Conservation (phyloP, 805 yeast species). For the Candida maesae region DNA sequence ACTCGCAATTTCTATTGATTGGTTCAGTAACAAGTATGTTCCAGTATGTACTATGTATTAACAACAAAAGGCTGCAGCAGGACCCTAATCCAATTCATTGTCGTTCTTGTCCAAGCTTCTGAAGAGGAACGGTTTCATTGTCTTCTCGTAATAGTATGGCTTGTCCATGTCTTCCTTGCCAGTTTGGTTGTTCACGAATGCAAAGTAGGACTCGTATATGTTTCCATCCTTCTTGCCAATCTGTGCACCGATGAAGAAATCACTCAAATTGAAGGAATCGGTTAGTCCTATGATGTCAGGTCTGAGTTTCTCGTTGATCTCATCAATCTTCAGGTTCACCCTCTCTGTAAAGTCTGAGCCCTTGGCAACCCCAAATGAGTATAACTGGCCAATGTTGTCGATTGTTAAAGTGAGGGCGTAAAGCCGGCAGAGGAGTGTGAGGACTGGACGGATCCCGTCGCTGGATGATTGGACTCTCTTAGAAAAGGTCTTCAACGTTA, state of each 20-base stretch:
- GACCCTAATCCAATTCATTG: conserved; percentile 18
- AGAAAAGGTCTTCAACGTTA: conserved; percentile 31
- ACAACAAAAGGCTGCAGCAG: too few species aligned
- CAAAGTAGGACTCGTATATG: conserved; percentile 73
- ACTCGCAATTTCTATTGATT: too few species aligned
- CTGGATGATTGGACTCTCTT: conserved; percentile 29
- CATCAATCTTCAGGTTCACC: conserved; percentile 24
- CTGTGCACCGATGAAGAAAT: conserved; percentile 76
- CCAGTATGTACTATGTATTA: too few species aligned
- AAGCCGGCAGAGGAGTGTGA: conserved; percentile 52
- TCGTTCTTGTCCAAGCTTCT: conserved; percentile 20
- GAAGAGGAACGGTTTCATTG: conserved; percentile 21
- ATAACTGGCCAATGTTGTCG: conserved; percentile 63
- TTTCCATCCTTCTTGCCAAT: conserved; percentile 80
- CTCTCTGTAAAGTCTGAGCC: conserved; percentile 37
- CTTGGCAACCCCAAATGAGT: conserved; percentile 47
- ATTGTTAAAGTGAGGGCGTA: conserved; percentile 57
- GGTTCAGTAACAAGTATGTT: background rate
- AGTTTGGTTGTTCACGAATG: conserved; percentile 46
- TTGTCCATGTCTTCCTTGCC: conserved; percentile 41
- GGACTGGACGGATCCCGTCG: conserved; percentile 33
- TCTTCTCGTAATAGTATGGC: conserved; percentile 40
- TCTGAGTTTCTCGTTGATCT: conserved; percentile 44
- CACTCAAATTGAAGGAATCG: conserved; percentile 78
- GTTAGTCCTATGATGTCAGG: conserved; percentile 74